phyloP scores from a whole-genome alignment of 208 protist genomes.

The Leishmania gerbilli region DNA sequence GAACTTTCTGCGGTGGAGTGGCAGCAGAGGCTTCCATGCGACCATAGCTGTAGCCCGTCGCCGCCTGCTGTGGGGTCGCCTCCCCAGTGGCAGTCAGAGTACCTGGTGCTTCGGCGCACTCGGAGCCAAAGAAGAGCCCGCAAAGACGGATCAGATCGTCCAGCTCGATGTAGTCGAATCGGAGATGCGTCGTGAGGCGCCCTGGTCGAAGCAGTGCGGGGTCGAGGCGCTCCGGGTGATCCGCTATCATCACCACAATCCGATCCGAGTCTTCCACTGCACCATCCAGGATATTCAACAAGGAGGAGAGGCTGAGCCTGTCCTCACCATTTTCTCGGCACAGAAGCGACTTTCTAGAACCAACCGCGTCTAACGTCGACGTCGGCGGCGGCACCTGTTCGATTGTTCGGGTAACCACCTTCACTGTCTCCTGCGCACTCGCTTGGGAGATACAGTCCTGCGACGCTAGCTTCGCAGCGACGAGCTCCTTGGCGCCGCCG shows the following conservation, averaged over 20 bases:
- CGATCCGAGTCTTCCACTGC: slow-evolving; percentile 24
- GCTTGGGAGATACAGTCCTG: background rate
- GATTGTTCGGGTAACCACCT: too few species aligned
- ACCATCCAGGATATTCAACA: slow-evolving; percentile 32
- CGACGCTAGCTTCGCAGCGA: background rate
- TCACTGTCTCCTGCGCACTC: background rate
- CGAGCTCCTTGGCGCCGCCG: background rate
- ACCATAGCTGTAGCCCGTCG: background rate
- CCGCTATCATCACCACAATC: slow-evolving; percentile 28
- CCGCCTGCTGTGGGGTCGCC: background rate
- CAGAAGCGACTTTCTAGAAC: background rate
- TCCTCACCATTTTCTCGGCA: slow-evolving; percentile 2
- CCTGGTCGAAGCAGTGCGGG: slow-evolving; percentile 34
- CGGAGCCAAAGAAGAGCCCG: slow-evolving; percentile 23
- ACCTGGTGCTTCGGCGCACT: background rate
- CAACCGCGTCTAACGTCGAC: background rate
- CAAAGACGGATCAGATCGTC: slow-evolving; percentile 14
- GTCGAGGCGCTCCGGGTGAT: slow-evolving; percentile 30
- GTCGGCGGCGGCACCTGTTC: background rate
- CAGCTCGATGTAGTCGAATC: slow-evolving; percentile 35
- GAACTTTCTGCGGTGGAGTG: background rate
- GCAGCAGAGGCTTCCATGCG: background rate
- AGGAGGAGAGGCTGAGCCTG: slow-evolving; percentile 11
- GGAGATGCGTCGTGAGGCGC: slow-evolving; percentile 22
- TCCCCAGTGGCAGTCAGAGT: background rate